phyloP scores from a whole-genome alignment of 2,329 filamentous ascomycete species.

The Clarireedia hainanense region DNA sequence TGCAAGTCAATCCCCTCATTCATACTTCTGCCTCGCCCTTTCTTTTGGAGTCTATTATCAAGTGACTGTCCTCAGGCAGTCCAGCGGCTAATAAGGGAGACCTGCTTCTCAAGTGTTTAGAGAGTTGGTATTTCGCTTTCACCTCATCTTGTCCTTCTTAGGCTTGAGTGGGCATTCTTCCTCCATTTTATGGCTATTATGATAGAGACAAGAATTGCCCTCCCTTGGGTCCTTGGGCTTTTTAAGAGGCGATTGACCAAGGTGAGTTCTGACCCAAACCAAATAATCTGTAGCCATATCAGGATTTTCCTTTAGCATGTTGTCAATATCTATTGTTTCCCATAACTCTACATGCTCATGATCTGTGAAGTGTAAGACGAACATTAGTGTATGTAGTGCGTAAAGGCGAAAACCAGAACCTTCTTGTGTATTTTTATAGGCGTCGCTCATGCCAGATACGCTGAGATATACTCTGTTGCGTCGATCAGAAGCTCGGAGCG shows the following conservation, averaged over 20 bases:
- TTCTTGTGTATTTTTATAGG: background rate
- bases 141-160: background rate
- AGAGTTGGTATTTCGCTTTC: background rate
- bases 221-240: background rate
- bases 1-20: too few species aligned
- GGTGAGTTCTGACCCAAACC: background rate
- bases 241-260: background rate
- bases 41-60: too few species aligned
- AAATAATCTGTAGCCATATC: background rate
- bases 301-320: background rate
- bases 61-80: too few species aligned
- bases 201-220: background rate
- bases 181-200: background rate
- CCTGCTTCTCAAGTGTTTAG: too few species aligned
- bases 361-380: too few species aligned
- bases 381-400: background rate
- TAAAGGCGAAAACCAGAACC: background rate
- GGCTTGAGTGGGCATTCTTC: background rate
- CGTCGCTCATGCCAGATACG: background rate
- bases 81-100: too few species aligned
- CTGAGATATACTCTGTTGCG: fast-evolving
- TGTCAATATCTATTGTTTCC: background rate
- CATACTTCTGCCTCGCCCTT: too few species aligned
- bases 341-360: too few species aligned
- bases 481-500: background rate